These are phyloP conservation scores for Taphrina wiesneri DNA, from an alignment of 1,139 yeast genomes.

Conservation along the genomic window DNA sequence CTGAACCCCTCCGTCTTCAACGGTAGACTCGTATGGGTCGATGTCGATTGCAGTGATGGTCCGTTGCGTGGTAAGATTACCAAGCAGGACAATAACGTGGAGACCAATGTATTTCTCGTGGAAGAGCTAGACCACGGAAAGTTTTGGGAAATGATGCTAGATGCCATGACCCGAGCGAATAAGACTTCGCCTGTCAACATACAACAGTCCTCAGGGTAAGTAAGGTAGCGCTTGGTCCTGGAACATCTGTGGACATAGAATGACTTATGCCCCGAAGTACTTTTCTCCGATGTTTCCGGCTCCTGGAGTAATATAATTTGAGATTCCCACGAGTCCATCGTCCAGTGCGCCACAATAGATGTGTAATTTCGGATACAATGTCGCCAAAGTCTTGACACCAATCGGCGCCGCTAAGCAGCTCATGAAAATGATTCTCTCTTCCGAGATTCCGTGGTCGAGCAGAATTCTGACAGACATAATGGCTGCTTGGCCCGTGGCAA, in stretches of 20 bases:
- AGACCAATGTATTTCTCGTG: conserved; percentile 34
- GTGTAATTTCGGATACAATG: conserved; percentile 69
- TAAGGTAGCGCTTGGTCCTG: neutral
- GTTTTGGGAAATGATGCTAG: conserved; percentile 58
- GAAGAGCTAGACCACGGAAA: conserved; percentile 49
- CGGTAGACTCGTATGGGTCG: conserved; percentile 44
- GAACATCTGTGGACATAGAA: too few species aligned
- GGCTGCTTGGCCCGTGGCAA: conserved; percentile 89
- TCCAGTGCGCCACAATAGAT: conserved; percentile 69
- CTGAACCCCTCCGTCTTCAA: conserved; percentile 50
- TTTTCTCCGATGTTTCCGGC: conserved; percentile 36
- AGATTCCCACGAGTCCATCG: conserved; percentile 33
- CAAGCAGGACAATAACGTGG: conserved; percentile 40
- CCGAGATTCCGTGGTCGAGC: conserved; percentile 72
- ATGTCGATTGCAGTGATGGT: conserved; percentile 42
- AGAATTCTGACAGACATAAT: conserved; percentile 92
- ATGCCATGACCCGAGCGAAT: conserved; percentile 47
- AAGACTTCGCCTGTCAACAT: neutral
- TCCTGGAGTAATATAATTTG: conserved; percentile 34
- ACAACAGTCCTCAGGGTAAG: neutral
- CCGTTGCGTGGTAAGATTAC: conserved; percentile 35
- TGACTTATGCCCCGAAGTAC: conserved; percentile 31
- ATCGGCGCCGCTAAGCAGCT: conserved; percentile 73
- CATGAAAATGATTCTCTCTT: conserved; percentile 66
- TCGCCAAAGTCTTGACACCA: conserved; percentile 71